Evolutionary conservation across 2,329 filamentous ascomycete species (phyloP).

Genomic region (Aureobasidium mangrovei): DNA sequence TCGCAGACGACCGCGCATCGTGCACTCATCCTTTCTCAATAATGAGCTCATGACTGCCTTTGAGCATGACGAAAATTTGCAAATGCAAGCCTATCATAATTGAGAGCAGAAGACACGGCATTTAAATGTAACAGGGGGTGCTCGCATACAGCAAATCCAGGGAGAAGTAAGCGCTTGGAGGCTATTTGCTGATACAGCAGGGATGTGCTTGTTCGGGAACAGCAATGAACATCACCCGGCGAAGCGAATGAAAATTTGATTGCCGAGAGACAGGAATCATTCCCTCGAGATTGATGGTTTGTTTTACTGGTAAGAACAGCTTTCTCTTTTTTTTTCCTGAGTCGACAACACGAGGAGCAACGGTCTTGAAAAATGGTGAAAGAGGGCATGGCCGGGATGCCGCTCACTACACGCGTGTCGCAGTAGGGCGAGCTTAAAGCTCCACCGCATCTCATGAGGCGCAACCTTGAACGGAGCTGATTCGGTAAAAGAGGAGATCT

Average conservation of each 20-base stretch:
- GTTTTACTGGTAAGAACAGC: background rate
- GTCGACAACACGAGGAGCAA: background rate
- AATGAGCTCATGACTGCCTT: background rate
- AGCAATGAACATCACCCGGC: slow-evolving; percentile 9
- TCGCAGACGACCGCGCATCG: background rate
- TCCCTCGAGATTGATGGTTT: background rate
- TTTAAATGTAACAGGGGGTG: background rate
- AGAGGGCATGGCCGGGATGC: background rate
- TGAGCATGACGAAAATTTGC: background rate
- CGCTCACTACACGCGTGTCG: background rate
- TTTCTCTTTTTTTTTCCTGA: background rate
- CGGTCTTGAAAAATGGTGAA: background rate
- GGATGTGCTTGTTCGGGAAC: background rate
- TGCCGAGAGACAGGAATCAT: background rate
- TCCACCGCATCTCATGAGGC: slow-evolving; percentile 1
- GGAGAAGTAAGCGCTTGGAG: background rate
- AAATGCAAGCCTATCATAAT: background rate
- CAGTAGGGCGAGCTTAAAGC: background rate
- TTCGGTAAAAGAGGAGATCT: background rate
- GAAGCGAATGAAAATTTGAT: background rate
- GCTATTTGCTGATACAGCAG: background rate
- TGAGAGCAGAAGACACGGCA: background rate
- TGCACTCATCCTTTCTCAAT: background rate
- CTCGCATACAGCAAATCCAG: background rate
- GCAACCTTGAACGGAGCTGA: background rate